Evolutionary conservation across 1,284 basidiomycete genomes (phyloP).

Genomic region (Cutaneotrichosporon dermatis): DNA sequence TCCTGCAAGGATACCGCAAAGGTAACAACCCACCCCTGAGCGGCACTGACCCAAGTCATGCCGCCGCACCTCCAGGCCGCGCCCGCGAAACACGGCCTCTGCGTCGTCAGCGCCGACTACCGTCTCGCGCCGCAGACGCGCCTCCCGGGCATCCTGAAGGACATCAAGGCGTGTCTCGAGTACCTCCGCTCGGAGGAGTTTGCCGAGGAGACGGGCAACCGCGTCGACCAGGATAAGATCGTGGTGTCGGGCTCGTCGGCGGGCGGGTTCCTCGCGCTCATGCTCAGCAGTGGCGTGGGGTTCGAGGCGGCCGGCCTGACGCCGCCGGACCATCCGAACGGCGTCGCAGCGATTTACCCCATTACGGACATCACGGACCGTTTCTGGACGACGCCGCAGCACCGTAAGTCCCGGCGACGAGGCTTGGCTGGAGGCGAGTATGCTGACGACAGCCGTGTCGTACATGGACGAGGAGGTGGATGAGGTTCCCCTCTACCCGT

Average conservation of each 20-base stretch:
- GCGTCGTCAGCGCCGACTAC: constrained; percentile 16
- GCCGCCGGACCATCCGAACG: constrained; percentile 5
- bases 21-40: neutral
- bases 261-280: constrained; percentile 17
- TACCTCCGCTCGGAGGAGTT: constrained; percentile 12
- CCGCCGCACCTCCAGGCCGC: constrained; percentile 10
- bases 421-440: no score
- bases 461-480: constrained; percentile 6
- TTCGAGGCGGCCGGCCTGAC: constrained; percentile 11
- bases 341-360: constrained; percentile 11
- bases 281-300: constrained; percentile 10
- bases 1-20: neutral
- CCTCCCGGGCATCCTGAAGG: constrained; percentile 14
- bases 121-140: constrained; percentile 16
- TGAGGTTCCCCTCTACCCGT: neutral
- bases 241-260: constrained; percentile 15
- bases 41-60: neutral
- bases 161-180: constrained; percentile 8
- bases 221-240: constrained; percentile 12
- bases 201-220: constrained; percentile 1
- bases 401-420: constrained; percentile 5
- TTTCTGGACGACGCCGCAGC: constrained; percentile 16
- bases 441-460: neutral
- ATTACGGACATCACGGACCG: constrained; percentile 14
- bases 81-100: constrained; percentile 11